Evolutionary conservation across 1,284 basidiomycete genomes (phyloP).

Genomic region (Tylopilus sp.): DNA sequence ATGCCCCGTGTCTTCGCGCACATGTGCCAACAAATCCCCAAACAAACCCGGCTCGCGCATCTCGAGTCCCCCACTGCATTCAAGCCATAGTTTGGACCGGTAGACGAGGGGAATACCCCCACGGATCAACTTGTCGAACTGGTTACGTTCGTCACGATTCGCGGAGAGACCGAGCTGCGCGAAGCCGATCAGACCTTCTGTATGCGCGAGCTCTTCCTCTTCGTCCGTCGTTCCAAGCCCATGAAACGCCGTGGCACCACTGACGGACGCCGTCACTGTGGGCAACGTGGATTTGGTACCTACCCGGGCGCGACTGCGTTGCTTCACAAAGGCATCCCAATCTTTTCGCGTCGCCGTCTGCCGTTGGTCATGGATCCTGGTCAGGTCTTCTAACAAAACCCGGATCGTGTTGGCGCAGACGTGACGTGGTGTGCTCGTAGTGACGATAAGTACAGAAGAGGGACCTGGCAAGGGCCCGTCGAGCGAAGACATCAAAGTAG

Average conservation of each 20-base stretch:
- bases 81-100: constrained; percentile 85
- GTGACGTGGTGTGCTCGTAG: constrained; percentile 59
- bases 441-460: constrained; percentile 54
- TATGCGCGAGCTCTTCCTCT: constrained; percentile 69
- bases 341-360: constrained; percentile 72
- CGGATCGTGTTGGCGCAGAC: constrained; percentile 76
- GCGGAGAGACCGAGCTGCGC: constrained; percentile 78
- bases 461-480: constrained; percentile 34
- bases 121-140: constrained; percentile 77
- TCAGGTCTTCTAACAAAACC: constrained; percentile 75
- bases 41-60: constrained; percentile 92
- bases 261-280: not conserved
- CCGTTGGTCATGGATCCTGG: constrained; percentile 80
- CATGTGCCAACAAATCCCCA: constrained; percentile 72
- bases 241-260: constrained; percentile 50
- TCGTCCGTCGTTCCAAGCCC: constrained; percentile 60
- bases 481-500: constrained; percentile 38
- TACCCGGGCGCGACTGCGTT: constrained; percentile 49
- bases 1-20: constrained; percentile 40
- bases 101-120: constrained; percentile 87
- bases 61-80: constrained; percentile 90
- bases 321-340: constrained; percentile 87
- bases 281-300: constrained; percentile 17
- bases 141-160: constrained; percentile 73
- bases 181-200: constrained; percentile 80